These are phyloP conservation scores for Macrophomina pseudophaseolina DNA, from an alignment of 2,329 filamentous ascomycete genomes.

Conservation along the genomic window DNA sequence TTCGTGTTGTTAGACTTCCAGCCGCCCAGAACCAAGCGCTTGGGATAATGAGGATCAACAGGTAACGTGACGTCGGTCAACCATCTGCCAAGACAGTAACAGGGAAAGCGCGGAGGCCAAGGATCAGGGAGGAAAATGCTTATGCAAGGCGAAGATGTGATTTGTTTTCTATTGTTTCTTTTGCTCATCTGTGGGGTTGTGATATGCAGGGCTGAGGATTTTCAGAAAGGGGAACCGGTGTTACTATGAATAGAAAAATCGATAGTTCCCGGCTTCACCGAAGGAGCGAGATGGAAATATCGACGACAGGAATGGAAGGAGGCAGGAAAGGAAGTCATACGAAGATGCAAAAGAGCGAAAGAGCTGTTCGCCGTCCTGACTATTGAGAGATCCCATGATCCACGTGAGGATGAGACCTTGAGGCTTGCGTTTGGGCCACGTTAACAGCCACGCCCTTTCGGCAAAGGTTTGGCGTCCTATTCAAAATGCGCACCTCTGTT, in stretches of 20 bases:
- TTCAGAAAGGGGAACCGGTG: neutral
- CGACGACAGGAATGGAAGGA: neutral
- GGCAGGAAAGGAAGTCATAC: neutral
- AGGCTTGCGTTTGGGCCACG: neutral
- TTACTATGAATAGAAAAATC: conserved; percentile 19
- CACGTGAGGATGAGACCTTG: conserved; percentile 1
- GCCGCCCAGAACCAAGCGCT: neutral
- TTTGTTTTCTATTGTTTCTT: neutral
- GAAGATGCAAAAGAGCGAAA: neutral
- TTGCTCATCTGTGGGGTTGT: neutral
- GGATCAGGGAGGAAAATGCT: neutral
- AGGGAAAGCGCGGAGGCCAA: neutral
- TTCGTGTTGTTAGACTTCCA: neutral
- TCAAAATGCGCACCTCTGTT: neutral
- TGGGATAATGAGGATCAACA: neutral
- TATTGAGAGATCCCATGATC: neutral
- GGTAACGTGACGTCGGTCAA: conserved; percentile 1
- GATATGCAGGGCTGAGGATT: neutral
- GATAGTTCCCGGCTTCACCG: neutral
- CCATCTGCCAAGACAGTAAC: neutral
- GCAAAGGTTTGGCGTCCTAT: neutral
- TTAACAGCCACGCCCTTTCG: neutral
- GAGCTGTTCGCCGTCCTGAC: neutral
- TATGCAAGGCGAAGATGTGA: conserved; percentile 13
- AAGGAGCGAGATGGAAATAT: neutral